A percentile compares a stretch with the other conserved stretches of the same genome.
phyloP scores from a whole-genome alignment of 2,329 filamentous ascomycete species.

The Coleophoma eucalyptorum region DNA sequence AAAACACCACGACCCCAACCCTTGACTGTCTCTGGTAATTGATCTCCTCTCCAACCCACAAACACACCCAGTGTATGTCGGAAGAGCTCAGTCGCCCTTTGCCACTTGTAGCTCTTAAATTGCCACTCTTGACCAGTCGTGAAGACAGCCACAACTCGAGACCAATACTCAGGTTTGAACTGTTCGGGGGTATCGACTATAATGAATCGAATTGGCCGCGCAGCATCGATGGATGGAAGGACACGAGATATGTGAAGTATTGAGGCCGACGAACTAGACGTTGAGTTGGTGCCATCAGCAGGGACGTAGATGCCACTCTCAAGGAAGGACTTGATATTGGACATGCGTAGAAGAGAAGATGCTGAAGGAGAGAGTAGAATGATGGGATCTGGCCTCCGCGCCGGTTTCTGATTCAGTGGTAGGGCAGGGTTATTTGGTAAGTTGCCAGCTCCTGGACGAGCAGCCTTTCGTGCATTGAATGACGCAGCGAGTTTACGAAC shows the following conservation, averaged over 20 bases:
- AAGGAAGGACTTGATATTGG: constrained; percentile 93
- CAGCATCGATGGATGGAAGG: constrained; percentile 67
- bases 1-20: constrained; percentile 84
- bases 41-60: constrained; percentile 87
- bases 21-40: constrained; percentile 71
- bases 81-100: constrained; percentile 83
- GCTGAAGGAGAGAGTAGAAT: constrained; percentile 96
- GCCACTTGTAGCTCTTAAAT: constrained; percentile 98
- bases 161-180: constrained; percentile 99
- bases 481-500: constrained; percentile 80
- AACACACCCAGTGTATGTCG: constrained; percentile 82
- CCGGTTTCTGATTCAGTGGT: constrained; percentile 46
- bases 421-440: constrained; percentile 41
- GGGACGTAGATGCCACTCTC: constrained; percentile 79
- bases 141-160: constrained; percentile 90
- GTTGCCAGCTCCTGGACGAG: constrained; percentile 29
- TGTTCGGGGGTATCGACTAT: constrained; percentile 89
- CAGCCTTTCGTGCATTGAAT: constrained; percentile 64
- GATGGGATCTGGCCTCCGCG: constrained; percentile 70
- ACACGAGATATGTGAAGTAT: constrained; percentile 82
- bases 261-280: constrained; percentile 63
- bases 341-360: constrained; percentile 89
- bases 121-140: constrained; percentile 98
- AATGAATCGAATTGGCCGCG: constrained; percentile 83
- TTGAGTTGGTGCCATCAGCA: constrained; percentile 58